Conservation (phyloP, 306 rosid species). For the Lablab purpureus region DNA sequence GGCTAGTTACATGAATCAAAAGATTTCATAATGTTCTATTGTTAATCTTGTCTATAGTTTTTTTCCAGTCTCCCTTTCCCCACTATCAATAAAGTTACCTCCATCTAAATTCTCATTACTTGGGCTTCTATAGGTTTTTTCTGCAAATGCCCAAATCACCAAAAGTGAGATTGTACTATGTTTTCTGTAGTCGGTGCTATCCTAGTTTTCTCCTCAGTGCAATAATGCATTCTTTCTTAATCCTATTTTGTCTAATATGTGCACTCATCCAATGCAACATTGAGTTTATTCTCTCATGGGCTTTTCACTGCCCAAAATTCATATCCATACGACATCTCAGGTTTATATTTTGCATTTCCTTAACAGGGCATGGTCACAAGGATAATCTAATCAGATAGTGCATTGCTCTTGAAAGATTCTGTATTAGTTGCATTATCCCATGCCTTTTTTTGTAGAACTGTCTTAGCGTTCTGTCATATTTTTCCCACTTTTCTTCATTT, state of each 20-base stretch:
- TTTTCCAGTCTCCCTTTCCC: not conserved
- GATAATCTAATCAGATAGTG: not conserved
- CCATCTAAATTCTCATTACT: not conserved
- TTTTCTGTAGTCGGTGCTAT: not conserved
- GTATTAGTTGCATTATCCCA: not conserved
- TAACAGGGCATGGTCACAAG: not conserved
- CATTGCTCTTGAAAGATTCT: slow-evolving; percentile 30
- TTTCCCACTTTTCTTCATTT: slow-evolving; percentile 5
- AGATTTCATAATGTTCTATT: not conserved
- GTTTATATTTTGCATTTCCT: not conserved
- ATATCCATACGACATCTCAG: not conserved
- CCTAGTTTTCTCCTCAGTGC: not conserved
- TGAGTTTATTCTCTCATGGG: not conserved
- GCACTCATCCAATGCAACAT: not conserved
- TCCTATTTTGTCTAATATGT: not conserved
- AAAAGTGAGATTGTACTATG: not conserved
- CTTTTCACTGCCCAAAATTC: not conserved
- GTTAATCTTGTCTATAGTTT: not conserved
- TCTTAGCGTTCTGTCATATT: not conserved
- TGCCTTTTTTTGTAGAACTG: not conserved
- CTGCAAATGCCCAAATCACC: not conserved
- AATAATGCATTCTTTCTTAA: not conserved
- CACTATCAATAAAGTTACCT: not conserved
- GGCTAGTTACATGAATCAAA: not conserved
- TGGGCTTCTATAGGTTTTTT: not conserved